phyloP scores from a whole-genome alignment of 306 rosid species.

The Carpinus fangiana region DNA sequence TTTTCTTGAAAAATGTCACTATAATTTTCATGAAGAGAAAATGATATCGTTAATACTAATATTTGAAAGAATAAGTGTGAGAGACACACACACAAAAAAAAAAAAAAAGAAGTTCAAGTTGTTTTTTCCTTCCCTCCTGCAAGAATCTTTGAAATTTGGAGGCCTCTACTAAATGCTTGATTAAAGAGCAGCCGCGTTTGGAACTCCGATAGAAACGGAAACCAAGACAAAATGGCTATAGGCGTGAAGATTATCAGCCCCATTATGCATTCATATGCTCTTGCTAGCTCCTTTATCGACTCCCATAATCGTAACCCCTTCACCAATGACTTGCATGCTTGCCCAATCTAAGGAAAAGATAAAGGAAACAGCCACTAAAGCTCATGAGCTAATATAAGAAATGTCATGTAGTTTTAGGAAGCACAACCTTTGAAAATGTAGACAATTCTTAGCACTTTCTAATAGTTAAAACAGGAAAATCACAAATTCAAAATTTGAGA shows the following conservation, averaged over 20 bases:
- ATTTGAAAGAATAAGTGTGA: too few relatives aligned
- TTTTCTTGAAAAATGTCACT: too few relatives aligned
- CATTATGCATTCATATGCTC: conserved; percentile 87
- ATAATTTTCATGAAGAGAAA: too few relatives aligned
- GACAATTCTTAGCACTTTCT: not conserved
- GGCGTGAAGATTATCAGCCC: conserved; percentile 84
- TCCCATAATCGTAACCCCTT: conserved; percentile 71
- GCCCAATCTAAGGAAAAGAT: conserved; percentile 61
- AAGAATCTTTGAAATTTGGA: conserved; percentile 92
- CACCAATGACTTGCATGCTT: conserved; percentile 61
- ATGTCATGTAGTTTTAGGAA: not conserved
- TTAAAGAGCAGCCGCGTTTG: conserved; percentile 92
- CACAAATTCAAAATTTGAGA: not conserved
- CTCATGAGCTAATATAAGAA: not conserved
- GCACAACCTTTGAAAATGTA: not conserved
- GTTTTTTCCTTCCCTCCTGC: conserved; percentile 63
- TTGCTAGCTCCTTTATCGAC: conserved; percentile 74
- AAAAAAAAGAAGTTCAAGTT: not conserved
- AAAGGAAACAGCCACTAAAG: not conserved
- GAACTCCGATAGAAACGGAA: conserved; percentile 87
- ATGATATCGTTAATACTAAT: too few relatives aligned
- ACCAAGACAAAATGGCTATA: conserved; percentile 80
- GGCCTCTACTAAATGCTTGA: conserved; percentile 96
- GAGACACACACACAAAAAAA: too few relatives aligned
- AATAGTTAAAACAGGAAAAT: not conserved